Evolutionary conservation across 2,329 filamentous ascomycete species (phyloP).

Genomic region (Colletotrichum simmondsii): DNA sequence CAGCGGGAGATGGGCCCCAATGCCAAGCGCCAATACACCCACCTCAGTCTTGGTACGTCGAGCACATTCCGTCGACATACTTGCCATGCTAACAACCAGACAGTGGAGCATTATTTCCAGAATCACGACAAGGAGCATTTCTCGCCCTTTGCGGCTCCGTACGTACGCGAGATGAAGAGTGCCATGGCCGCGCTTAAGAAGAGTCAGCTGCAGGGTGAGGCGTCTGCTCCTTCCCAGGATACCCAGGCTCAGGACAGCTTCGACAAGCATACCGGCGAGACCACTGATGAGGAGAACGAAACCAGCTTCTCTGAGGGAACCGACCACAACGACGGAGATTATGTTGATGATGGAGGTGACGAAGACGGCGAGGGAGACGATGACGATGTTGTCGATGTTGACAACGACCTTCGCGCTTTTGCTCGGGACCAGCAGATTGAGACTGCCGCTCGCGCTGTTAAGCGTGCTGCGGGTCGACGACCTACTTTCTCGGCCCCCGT

Average conservation of each 20-base stretch:
- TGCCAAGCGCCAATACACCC: conserved; percentile 52
- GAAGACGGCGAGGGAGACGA: background rate
- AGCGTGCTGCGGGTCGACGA: background rate
- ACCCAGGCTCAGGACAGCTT: background rate
- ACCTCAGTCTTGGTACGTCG: conserved; percentile 52
- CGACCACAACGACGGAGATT: background rate
- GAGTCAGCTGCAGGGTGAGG: background rate
- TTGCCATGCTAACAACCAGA: background rate
- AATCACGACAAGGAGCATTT: conserved; percentile 50
- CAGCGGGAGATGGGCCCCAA: conserved; percentile 45
- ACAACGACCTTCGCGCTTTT: too few relatives aligned
- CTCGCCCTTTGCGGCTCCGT: conserved; percentile 49
- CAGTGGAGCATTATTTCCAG: conserved; percentile 59
- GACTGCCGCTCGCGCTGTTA: background rate
- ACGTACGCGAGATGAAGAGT: conserved; percentile 44
- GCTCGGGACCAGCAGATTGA: background rate
- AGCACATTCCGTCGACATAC: too few relatives aligned
- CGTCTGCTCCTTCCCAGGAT: background rate
- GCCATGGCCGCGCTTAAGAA: background rate
- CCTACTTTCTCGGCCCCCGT: too few relatives aligned
- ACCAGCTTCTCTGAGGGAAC: background rate
- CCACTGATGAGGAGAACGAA: background rate
- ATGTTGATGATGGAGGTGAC: background rate
- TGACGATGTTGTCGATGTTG: background rate
- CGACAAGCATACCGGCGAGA: background rate